Evolutionary conservation across 2,329 filamentous ascomycete species (phyloP), one percentile per base, ranked within the genome.

Genomic region (Didymella segeticola): DNA sequence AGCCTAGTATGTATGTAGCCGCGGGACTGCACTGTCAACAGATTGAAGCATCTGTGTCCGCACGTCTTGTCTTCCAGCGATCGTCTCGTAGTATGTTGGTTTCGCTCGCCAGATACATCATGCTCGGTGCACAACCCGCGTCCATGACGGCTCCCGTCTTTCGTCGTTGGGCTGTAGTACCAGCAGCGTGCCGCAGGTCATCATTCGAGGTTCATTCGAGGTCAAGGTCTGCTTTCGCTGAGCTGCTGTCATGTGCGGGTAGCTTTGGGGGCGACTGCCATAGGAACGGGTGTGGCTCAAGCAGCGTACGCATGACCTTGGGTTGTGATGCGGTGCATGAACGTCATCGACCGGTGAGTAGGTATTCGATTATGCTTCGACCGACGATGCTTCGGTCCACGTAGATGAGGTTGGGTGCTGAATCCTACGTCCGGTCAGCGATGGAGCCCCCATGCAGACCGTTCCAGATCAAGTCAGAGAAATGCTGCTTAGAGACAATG

Each of bases 311-410:
- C 58, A 60, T 66, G 63, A 63, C 54, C 62, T 27, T 34, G 37
- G 20, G 29, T 30, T 36, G 37, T 47, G 26, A 52, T 54, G 50
- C 42, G 43, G 46, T 53, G 33, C 52, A 43, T 48, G 56, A 45
- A 51, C 20, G 47, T 38, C n/a, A 31, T 57, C 52, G 58, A 66
- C 64, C 62, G 64, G 64, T 65, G 58, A 67, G 48, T 45, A 30
- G 31, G 26, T 17, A 26, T 22, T 30, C 26, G 34, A 45, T 51
- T 23, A 27, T 36, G 17, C 41, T 26, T 39, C 22, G 27, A 33
- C 43, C 30, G 33, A 43, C 38, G 47, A 33, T 26, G 19, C 22
- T 23, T 37, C 38, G 38, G 31, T 46, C 22, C 42, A 26, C 43
- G 42, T 29, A 31, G 47, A 33, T 37, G 43, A 50, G 47, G 25